These are phyloP conservation scores for Thielaviopsis ethacetica DNA, from an alignment of 2,329 filamentous ascomycete genomes.

Conservation along the genomic window DNA sequence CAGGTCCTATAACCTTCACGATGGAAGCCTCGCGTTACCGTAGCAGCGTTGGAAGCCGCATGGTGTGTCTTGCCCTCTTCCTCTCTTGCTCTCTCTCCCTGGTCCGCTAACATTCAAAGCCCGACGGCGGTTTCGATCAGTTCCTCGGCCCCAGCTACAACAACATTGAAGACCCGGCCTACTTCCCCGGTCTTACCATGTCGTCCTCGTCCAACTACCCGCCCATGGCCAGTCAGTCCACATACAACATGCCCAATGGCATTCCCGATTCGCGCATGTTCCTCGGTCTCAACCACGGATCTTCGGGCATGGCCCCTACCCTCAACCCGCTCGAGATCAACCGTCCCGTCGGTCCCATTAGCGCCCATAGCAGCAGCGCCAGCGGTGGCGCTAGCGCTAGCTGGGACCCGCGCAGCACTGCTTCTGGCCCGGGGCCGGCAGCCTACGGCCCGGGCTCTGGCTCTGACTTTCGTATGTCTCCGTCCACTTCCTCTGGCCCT, in stretches of 20 bases:
- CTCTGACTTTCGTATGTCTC: conserved; percentile 4
- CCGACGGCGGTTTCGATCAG: neutral
- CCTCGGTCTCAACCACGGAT: neutral
- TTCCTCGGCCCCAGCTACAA: neutral
- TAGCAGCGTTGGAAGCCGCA: neutral
- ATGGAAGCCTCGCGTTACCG: neutral
- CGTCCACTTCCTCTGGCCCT: neutral
- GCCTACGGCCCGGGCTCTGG: neutral
- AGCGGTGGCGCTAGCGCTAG: neutral
- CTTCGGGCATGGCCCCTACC: neutral
- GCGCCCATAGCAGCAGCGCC: neutral
- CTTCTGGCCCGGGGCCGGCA: neutral
- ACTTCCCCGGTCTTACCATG: neutral
- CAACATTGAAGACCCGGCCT: neutral
- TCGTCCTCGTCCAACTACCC: neutral
- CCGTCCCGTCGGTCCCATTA: neutral
- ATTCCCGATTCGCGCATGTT: conserved; percentile 1
- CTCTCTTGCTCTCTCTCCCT: neutral
- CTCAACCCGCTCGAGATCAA: conserved; percentile 4
- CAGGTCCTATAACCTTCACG: neutral
- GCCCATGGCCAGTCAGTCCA: neutral
- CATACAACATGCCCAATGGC: neutral
- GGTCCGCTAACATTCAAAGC: neutral
- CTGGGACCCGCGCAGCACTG: neutral
- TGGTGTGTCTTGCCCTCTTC: neutral